A percentile compares a stretch with the other conserved stretches of the same genome.
Conservation (phyloP, 345 rosid species). For the Litchi chinensis region DNA sequence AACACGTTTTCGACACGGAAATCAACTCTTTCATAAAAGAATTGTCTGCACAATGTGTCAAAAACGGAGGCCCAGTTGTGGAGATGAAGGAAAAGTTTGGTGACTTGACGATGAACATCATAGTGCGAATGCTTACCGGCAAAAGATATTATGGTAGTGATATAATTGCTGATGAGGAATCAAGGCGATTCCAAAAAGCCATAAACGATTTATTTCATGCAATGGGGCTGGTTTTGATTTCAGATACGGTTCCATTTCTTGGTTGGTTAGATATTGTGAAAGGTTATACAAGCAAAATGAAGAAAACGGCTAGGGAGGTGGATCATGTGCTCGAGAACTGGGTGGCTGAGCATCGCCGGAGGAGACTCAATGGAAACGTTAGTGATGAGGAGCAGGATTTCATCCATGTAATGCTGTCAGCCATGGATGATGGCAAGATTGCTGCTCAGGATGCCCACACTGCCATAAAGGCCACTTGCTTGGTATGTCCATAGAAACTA, state of each 20-base stretch:
- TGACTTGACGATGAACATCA: slow-evolving; percentile 32
- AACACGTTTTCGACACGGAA: slow-evolving; percentile 32
- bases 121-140: slow-evolving; percentile 34
- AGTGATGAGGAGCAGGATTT: slow-evolving; percentile 36
- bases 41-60: slow-evolving; percentile 20
- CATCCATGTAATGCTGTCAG: slow-evolving; percentile 56
- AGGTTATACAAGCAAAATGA: slow-evolving; percentile 32
- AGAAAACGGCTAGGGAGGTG: slow-evolving; percentile 36
- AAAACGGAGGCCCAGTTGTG: slow-evolving; percentile 26
- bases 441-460: slow-evolving; percentile 45
- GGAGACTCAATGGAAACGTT: slow-evolving; percentile 11
- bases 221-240: slow-evolving; percentile 24
- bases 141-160: slow-evolving; percentile 21
- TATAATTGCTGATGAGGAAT: slow-evolving; percentile 9
- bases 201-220: slow-evolving; percentile 22
- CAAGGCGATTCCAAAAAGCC: slow-evolving; percentile 26
- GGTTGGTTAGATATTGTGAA: slow-evolving; percentile 36
- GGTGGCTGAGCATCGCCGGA: slow-evolving; percentile 40
- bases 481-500: slow-evolving; percentile 37
- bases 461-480: slow-evolving; percentile 56
- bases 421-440: slow-evolving; percentile 37
- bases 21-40: slow-evolving; percentile 22
- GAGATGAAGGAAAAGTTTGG: slow-evolving; percentile 32
- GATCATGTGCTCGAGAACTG: slow-evolving; percentile 42
- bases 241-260: slow-evolving; percentile 36